These are phyloP conservation scores for Suillus decipiens DNA, from an alignment of 768 basidiomycete genomes.

Conservation along the genomic window DNA sequence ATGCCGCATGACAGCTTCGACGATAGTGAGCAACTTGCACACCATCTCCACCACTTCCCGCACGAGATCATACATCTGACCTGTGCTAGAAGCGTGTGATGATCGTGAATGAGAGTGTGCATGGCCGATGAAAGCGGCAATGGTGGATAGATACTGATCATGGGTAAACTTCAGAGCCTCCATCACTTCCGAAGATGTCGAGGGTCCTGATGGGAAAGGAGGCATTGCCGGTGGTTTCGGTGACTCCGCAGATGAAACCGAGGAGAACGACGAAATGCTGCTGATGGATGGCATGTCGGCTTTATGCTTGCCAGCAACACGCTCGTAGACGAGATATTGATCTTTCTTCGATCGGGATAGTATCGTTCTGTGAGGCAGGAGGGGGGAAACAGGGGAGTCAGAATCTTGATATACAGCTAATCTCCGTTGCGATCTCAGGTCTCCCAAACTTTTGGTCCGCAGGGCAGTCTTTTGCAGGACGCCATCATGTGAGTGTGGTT, in stretches of 20 bases:
- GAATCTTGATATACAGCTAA: slow-evolving; percentile 38
- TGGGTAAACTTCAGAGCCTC: slow-evolving; percentile 82
- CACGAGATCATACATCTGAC: slow-evolving; percentile 93
- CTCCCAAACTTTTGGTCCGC: slow-evolving; percentile 56
- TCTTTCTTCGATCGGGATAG: slow-evolving; percentile 37
- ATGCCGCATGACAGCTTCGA: slow-evolving; percentile 84
- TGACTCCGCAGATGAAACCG: slow-evolving; percentile 64
- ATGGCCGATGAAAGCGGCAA: slow-evolving; percentile 97
- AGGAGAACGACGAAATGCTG: slow-evolving; percentile 73
- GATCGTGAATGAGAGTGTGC: slow-evolving; percentile 89
- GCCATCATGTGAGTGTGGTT: slow-evolving; percentile 26
- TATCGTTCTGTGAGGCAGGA: slow-evolving; percentile 35
- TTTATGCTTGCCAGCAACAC: slow-evolving; percentile 42
- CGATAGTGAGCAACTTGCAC: slow-evolving; percentile 86
- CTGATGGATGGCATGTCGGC: slow-evolving; percentile 55
- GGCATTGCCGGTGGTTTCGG: slow-evolving; percentile 45
- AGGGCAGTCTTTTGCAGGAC: slow-evolving; percentile 32
- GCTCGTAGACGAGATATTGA: slow-evolving; percentile 41
- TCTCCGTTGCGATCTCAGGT: slow-evolving; percentile 42
- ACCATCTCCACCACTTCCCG: slow-evolving; percentile 93
- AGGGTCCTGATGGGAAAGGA: slow-evolving; percentile 71
- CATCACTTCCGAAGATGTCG: slow-evolving; percentile 66
- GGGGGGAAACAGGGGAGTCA: slow-evolving; percentile 36
- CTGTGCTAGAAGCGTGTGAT: slow-evolving; percentile 91
- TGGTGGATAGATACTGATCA: slow-evolving; percentile 88